Conservation (phyloP, 169 alveolate genomes). For the Babesia divergens region DNA sequence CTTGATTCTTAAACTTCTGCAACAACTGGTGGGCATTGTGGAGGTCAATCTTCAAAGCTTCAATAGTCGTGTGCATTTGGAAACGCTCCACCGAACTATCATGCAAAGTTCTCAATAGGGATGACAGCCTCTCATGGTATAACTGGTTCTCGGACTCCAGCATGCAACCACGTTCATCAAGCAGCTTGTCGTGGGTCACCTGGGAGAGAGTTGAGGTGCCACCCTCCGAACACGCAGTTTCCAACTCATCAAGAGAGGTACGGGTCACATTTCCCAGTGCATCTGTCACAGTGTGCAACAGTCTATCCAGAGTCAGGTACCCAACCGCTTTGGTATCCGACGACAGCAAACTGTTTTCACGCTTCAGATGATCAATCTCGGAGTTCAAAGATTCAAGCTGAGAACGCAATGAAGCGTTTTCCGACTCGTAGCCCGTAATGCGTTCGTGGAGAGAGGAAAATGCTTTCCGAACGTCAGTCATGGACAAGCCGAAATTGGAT, state of each 20-base stretch:
- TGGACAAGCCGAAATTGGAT: neutral
- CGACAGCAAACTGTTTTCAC: neutral
- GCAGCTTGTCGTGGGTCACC: neutral
- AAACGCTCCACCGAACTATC: constrained; percentile 19
- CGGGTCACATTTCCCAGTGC: constrained; percentile 7
- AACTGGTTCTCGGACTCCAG: constrained; percentile 45
- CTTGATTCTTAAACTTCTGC: constrained; percentile 38
- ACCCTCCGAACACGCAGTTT: neutral
- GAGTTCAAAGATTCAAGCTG: neutral
- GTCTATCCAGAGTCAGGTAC: constrained; percentile 2
- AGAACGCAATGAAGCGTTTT: constrained; percentile 2
- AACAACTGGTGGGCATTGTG: constrained; percentile 33
- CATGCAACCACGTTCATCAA: neutral
- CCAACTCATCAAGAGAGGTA: constrained; percentile 16
- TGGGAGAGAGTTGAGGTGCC: neutral
- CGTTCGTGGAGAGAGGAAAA: constrained; percentile 1
- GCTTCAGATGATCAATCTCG: constrained; percentile 1
- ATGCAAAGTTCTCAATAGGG: constrained; percentile 7
- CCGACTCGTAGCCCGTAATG: neutral
- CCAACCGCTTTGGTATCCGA: constrained; percentile 12
- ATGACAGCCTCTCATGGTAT: constrained; percentile 20
- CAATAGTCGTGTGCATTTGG: constrained; percentile 20
- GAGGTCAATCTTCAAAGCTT: constrained; percentile 39
- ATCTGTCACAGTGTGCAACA: neutral
- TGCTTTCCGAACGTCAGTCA: constrained; percentile 5